A percentile compares a stretch with the other conserved stretches of the same genome.
phyloP scores from a whole-genome alignment of 306 rosid species.

The Sphenostylis stenocarpa region DNA sequence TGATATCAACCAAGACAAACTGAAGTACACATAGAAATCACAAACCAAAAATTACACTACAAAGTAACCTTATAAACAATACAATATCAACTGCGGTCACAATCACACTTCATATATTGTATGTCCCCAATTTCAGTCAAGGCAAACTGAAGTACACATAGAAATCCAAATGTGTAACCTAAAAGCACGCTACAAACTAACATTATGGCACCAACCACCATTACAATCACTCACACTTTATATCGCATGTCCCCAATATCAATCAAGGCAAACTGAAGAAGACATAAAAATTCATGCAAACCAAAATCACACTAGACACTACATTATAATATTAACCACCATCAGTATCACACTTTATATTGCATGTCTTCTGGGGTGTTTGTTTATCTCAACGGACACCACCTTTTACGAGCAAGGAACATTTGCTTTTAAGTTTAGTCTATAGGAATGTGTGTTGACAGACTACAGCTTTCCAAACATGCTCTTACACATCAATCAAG shows the following conservation, averaged over 20 bases:
- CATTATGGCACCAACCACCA: no score
- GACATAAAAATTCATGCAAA: not conserved
- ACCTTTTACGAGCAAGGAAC: not conserved
- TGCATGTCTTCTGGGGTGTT: not conserved
- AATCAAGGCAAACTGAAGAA: not conserved
- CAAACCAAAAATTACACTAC: not conserved
- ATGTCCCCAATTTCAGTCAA: no score
- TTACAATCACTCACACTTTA: no score
- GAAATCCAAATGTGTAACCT: not conserved
- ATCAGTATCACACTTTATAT: not conserved
- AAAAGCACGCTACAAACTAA: not conserved
- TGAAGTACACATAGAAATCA: not conserved
- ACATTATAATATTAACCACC: not conserved
- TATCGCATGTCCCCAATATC: not conserved
- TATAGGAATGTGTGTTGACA: not conserved
- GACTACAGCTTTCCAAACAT: not conserved
- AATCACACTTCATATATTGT: no score
- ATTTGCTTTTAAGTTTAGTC: no score
- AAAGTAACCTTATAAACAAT: not conserved
- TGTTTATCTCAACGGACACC: not conserved
- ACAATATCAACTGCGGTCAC: no score
- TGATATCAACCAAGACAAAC: slow-evolving; percentile 1
- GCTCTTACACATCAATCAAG: not conserved
- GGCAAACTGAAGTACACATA: no score
- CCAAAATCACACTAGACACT: not conserved